A percentile compares a stretch with the other conserved stretches of the same genome.
These are phyloP conservation scores for Cystobasidium ongulense DNA, from an alignment of 768 basidiomycete genomes.

Conservation along the genomic window DNA sequence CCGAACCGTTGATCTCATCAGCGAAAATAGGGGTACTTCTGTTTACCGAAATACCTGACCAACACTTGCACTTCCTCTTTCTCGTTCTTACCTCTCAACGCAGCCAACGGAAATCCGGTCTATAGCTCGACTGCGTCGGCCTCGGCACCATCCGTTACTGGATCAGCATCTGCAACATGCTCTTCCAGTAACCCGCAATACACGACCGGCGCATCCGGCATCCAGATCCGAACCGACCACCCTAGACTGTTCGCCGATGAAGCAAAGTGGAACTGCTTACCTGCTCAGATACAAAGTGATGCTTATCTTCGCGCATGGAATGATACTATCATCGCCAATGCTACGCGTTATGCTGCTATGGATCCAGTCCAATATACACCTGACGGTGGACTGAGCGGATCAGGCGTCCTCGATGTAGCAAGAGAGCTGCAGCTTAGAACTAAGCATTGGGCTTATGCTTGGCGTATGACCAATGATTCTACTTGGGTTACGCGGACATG, in stretches of 20 bases:
- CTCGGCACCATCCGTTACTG: conserved; percentile 50
- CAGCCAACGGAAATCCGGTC: conserved; percentile 40
- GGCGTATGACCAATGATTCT: conserved; percentile 82
- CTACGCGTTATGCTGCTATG: conserved; percentile 58
- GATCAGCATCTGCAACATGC: conserved; percentile 46
- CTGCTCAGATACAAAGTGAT: conserved; percentile 60
- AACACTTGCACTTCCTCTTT: no score
- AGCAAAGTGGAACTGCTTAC: conserved; percentile 87
- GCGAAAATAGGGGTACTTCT: neutral
- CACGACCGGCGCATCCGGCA: conserved; percentile 46
- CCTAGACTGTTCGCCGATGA: conserved; percentile 84
- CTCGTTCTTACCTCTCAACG: neutral
- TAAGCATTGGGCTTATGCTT: conserved; percentile 78
- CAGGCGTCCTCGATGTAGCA: conserved; percentile 87
- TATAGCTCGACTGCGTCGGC: conserved; percentile 56
- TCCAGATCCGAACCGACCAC: conserved; percentile 60
- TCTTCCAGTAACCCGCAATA: conserved; percentile 81
- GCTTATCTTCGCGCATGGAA: conserved; percentile 85
- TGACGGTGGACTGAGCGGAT: conserved; percentile 60
- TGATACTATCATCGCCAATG: conserved; percentile 78
- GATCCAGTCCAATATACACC: conserved; percentile 56
- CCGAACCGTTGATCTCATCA: neutral
- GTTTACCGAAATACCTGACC: no score
- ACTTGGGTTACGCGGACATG: conserved; percentile 80
- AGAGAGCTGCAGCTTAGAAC: conserved; percentile 80